A percentile compares a stretch with the other conserved stretches of the same genome.
Evolutionary conservation across 306 rosid species (phyloP).

Genomic region (Pyrus pyrifolia): DNA sequence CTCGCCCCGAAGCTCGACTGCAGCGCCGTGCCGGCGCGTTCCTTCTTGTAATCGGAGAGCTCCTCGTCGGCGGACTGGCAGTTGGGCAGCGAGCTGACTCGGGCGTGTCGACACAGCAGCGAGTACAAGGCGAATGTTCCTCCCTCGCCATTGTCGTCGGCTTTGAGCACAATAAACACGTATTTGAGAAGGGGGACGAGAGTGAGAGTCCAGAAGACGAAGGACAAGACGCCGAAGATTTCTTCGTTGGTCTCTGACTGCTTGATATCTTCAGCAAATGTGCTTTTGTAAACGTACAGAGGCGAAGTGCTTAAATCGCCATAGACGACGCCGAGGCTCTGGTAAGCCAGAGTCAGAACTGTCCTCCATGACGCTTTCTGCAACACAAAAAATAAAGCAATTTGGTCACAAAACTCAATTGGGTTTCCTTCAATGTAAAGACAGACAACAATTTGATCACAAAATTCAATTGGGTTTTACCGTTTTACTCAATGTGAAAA

Average conservation of each 20-base stretch:
- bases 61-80: slow-evolving; percentile 69
- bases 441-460: not conserved
- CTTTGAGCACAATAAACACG: slow-evolving; percentile 78
- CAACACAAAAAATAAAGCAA: slow-evolving; percentile 12
- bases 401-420: slow-evolving; percentile 7
- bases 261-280: slow-evolving; percentile 63
- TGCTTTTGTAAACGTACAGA: slow-evolving; percentile 67
- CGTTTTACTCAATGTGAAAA: not conserved
- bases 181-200: slow-evolving; percentile 74
- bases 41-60: slow-evolving; percentile 57
- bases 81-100: slow-evolving; percentile 67
- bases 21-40: slow-evolving; percentile 2
- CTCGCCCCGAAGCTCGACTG: slow-evolving; percentile 34
- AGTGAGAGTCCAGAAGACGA: slow-evolving; percentile 90
- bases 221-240: slow-evolving; percentile 78
- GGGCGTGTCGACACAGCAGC: slow-evolving; percentile 75
- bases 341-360: slow-evolving; percentile 73
- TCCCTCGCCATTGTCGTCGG: slow-evolving; percentile 96
- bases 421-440: slow-evolving; percentile 3
- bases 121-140: slow-evolving; percentile 96
- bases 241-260: slow-evolving; percentile 63
- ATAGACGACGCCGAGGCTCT: slow-evolving; percentile 93
- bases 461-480: slow-evolving; percentile 9
- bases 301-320: slow-evolving; percentile 98
- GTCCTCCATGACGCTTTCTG: slow-evolving; percentile 84